Evolutionary conservation across 2,329 filamentous ascomycete species (phyloP), one percentile per base, ranked within the genome.

Genomic region (Aspergillus sojae): DNA sequence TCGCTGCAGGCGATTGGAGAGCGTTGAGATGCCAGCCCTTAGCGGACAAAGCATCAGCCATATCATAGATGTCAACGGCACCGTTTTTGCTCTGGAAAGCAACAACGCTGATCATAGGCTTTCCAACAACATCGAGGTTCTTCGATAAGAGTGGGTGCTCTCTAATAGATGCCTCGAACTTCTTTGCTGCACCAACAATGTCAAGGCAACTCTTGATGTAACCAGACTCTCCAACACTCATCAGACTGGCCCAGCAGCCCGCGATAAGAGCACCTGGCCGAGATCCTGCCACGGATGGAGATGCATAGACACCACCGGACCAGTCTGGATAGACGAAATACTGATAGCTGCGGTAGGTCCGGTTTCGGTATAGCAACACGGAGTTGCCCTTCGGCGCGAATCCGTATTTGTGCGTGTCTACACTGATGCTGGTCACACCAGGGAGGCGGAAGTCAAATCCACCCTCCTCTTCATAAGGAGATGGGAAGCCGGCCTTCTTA

Each of bases 351-450:
- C 95, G 89, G 68, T 96, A 86, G 54, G 86, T 82, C 39, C 89
- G 86, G 53, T 88, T 91, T 71, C 95, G 92, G 85, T 99, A 99
- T 48, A 99, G 85, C 16, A 97, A 85, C 1, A 93, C 95, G 58
- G 91, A 95, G 85, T 96, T 99, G 70, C 95, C 95, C 82, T 99
- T 99, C 59, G 95, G 95, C 1, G 95, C 95, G 75, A 99, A 99
- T 43, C 95, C 95, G 77, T 99, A 99, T 79, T 99, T 99, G 86
- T 99, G 95, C 3, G 95, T 99, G 77, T 99, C 95, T 78, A 94
- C 96, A 69, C 89, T 93, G 78, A 99, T 98, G 78, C 91, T 94
- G 4, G 94, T 97, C 43, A 99, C 95, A 71, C 95, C 95, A 70
- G 92, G 93, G 63, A 96, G 88, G 61, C 91, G 89, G 86, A 99